A percentile compares a stretch with the other conserved stretches of the same genome.
Evolutionary conservation across 495 filamentous ascomycete genomes (phyloP).

Genomic region (Hyaloscypha finlandica): DNA sequence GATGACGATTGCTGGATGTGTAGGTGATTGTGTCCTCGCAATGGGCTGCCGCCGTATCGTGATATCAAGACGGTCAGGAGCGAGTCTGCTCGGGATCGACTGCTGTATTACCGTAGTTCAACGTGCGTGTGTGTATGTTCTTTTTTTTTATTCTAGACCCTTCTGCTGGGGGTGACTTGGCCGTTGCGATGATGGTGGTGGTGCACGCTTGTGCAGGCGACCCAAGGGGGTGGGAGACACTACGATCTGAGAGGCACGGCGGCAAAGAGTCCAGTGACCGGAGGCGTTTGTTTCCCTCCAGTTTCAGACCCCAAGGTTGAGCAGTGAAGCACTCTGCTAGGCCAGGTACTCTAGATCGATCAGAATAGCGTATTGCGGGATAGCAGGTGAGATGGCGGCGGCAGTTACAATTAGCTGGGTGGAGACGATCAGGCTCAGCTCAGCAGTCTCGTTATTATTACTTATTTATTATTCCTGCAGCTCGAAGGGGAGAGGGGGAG

Average conservation of each 20-base stretch:
- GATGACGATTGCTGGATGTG: neutral
- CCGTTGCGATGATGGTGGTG: neutral
- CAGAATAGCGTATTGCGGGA: neutral
- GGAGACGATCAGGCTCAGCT: neutral
- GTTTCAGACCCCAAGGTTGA: slow-evolving; percentile 13
- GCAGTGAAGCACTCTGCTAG: neutral
- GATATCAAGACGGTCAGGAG: neutral
- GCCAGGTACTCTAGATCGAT: neutral
- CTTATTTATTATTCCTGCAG: neutral
- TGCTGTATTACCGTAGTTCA: neutral
- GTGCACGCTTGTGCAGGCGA: slow-evolving; percentile 28
- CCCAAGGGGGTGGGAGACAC: slow-evolving; percentile 23
- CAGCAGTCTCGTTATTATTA: neutral
- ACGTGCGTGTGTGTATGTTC: too few species aligned
- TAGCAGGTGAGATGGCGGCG: neutral
- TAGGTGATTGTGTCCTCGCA: too few species aligned
- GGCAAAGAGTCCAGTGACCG: slow-evolving; percentile 5
- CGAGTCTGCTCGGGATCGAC: neutral
- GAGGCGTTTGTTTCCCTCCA: slow-evolving; percentile 12
- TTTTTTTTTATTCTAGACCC: neutral
- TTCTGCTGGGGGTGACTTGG: neutral
- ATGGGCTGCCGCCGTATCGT: neutral
- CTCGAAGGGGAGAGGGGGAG: neutral
- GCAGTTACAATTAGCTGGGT: neutral
- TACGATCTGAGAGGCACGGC: slow-evolving; percentile 23